Base-by-base conservation (phyloP, 1,284 basidiomycete species). In the Ceratobasidium sp. region DNA sequence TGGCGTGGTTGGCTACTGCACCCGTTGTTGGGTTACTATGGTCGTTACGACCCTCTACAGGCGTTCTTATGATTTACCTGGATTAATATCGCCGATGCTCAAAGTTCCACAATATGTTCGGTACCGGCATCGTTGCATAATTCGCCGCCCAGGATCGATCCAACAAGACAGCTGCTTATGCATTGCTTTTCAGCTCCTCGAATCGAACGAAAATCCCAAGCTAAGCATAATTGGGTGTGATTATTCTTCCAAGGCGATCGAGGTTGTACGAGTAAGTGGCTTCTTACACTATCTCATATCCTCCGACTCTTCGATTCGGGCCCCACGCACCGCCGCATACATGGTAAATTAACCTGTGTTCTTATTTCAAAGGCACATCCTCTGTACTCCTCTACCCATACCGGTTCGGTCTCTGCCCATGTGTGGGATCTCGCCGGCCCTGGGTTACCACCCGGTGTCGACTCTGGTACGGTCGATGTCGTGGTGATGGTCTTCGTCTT, bases 401-500 rank as follows among this genome's bases (percentile, higher is more conserved):
- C 85, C 10, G 94, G 94, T 0, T 81, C 85, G 1, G 91, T 98
- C 67, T 79, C 84, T 27, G 91, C 96, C 4, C 85, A 87, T 1
- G 93, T 97, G 0, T 99, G 96, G 96, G 97, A 99, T 76, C 82
- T 98, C 35, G 87, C 93, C 0, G 89, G 90, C 4, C 74, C 75
- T 10, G 72, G 72, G 12, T 81, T 94, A 0, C 95, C 95, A 0
- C 80, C 84, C 1, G 86, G 84, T 31, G 76, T 96, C 20, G 78
- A 82, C 54, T 86, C 87, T 5, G 86, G 80, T 13, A 87, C 85
- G 10, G 88, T 96, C 17, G 95, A 99, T 76, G 87, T 98, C 35
- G 83, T 94, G 43, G 87, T 96, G n/a, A 85, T 98, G 73, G 92
- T 99, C 54, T 99, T 98, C 76, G 95, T 98, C 15, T 81, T 99